Evolutionary conservation across 352 stramenopile genomes (phyloP).

Genomic region (Plasmopara muralis): DNA sequence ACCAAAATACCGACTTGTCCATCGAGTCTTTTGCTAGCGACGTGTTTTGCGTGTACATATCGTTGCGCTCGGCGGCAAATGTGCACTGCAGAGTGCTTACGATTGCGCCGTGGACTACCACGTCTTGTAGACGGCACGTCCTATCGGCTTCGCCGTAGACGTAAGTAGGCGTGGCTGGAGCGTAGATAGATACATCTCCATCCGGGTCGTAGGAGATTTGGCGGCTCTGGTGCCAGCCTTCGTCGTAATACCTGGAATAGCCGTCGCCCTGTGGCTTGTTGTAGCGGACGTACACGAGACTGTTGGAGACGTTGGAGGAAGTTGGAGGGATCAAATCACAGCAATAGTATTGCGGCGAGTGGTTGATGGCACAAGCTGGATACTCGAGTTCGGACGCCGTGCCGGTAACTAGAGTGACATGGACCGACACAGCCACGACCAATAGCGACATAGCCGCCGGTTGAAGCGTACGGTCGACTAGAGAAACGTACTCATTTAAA

Average conservation of each 20-base stretch:
- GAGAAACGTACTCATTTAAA: too few relatives aligned
- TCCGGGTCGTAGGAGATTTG: slow-evolving; percentile 54
- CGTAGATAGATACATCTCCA: slow-evolving; percentile 52
- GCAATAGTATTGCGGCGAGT: slow-evolving; percentile 48
- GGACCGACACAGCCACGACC: slow-evolving; percentile 13
- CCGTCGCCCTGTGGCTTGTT: slow-evolving; percentile 39
- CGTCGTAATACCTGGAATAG: slow-evolving; percentile 51
- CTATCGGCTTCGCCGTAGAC: slow-evolving; percentile 40
- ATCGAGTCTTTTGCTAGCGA: slow-evolving; percentile 43
- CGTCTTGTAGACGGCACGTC: slow-evolving; percentile 41
- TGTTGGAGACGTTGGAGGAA: slow-evolving; percentile 24
- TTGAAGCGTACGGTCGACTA: too few relatives aligned
- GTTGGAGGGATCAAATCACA: slow-evolving; percentile 36
- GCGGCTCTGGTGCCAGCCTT: slow-evolving; percentile 57
- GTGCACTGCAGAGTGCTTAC: slow-evolving; percentile 41
- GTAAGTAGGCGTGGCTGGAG: slow-evolving; percentile 46
- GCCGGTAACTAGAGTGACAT: slow-evolving; percentile 22
- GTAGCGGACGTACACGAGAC: slow-evolving; percentile 53
- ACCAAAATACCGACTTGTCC: slow-evolving; percentile 46
- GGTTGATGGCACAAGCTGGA: slow-evolving; percentile 54
- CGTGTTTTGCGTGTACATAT: slow-evolving; percentile 49
- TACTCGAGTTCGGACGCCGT: slow-evolving; percentile 51
- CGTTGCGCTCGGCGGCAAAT: slow-evolving; percentile 20
- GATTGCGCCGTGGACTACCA: slow-evolving; percentile 22
- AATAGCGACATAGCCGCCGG: not conserved